phyloP scores from a whole-genome alignment of 2,329 filamentous ascomycete species.

The Sordariomycetes sp. region DNA sequence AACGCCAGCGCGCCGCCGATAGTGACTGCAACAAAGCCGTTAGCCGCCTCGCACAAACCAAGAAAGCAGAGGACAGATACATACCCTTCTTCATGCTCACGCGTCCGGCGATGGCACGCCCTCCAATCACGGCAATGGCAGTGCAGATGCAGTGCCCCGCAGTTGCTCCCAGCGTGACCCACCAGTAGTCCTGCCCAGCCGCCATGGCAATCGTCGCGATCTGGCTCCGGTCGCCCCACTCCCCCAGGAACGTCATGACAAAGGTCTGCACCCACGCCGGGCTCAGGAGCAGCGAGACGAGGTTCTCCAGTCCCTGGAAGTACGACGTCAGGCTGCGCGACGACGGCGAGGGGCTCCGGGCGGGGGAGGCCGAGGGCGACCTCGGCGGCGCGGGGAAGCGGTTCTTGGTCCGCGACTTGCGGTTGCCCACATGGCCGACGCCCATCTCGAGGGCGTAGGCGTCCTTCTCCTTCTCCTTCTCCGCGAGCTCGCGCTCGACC shows the following conservation, averaged over 20 bases:
- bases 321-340: constrained; percentile 25
- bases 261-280: constrained; percentile 99
- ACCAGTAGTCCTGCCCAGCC: constrained; percentile 97
- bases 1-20: constrained; percentile 87
- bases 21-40: constrained; percentile 53
- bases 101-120: constrained; percentile 80
- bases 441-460: constrained; percentile 76
- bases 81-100: constrained; percentile 94
- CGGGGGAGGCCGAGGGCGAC: constrained; percentile 68
- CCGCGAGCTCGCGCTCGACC: constrained; percentile 85
- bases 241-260: constrained; percentile 95
- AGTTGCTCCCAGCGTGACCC: constrained; percentile 85
- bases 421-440: constrained; percentile 44
- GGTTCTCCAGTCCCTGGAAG: constrained; percentile 65
- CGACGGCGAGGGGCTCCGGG: constrained; percentile 42
- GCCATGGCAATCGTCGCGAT: constrained; percentile 99
- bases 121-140: constrained; percentile 81
- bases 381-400: constrained; percentile 72
- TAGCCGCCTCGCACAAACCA: constrained; percentile 5
- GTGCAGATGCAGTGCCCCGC: constrained; percentile 85
- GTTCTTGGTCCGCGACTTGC: constrained; percentile 56
- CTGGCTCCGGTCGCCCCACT: constrained; percentile 96
- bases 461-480: constrained; percentile 90
- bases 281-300: constrained; percentile 78
- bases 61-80: constrained; percentile 25